Evolutionary conservation across 139 green algal species (phyloP).

Genomic region (Tetratostichococcus sp.): DNA sequence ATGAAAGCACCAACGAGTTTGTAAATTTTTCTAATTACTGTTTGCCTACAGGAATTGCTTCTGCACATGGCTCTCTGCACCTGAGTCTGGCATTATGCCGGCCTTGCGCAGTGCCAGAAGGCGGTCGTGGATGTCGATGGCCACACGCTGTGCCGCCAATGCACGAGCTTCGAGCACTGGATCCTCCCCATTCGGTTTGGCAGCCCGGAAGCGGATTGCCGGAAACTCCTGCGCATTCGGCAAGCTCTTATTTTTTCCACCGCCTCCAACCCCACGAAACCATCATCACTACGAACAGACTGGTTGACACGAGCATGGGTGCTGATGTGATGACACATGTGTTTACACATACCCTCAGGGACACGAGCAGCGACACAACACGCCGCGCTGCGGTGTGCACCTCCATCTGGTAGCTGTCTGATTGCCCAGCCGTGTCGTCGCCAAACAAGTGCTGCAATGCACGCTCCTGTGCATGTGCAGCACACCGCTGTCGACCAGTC

Average conservation of each 20-base stretch:
- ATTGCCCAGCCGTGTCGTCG: neutral
- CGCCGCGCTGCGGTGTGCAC: conserved; percentile 41
- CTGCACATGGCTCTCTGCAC: neutral
- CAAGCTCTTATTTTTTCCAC: too few relatives aligned
- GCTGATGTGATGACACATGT: too few relatives aligned
- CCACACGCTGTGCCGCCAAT: conserved; percentile 62
- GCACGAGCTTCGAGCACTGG: conserved; percentile 41
- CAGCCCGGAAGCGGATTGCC: conserved; percentile 53
- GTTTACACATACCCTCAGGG: conserved; percentile 37
- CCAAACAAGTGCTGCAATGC: neutral
- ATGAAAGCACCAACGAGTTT: too few relatives aligned
- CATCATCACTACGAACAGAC: too few relatives aligned
- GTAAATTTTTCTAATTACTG: too few relatives aligned
- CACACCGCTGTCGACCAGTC: too few relatives aligned
- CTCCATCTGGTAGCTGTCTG: neutral
- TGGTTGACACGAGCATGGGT: too few relatives aligned
- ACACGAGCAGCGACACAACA: conserved; percentile 57
- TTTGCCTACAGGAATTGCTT: too few relatives aligned
- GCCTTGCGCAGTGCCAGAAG: conserved; percentile 41
- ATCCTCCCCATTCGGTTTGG: conserved; percentile 44
- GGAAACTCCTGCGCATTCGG: conserved; percentile 65
- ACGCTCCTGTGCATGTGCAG: neutral
- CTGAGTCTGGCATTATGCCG: conserved; percentile 29
- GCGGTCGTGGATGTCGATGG: conserved; percentile 54
- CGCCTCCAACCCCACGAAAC: too few relatives aligned